These are phyloP conservation scores for Colletotrichum eremochloae DNA, from an alignment of 2,329 filamentous ascomycete genomes.

Conservation along the genomic window DNA sequence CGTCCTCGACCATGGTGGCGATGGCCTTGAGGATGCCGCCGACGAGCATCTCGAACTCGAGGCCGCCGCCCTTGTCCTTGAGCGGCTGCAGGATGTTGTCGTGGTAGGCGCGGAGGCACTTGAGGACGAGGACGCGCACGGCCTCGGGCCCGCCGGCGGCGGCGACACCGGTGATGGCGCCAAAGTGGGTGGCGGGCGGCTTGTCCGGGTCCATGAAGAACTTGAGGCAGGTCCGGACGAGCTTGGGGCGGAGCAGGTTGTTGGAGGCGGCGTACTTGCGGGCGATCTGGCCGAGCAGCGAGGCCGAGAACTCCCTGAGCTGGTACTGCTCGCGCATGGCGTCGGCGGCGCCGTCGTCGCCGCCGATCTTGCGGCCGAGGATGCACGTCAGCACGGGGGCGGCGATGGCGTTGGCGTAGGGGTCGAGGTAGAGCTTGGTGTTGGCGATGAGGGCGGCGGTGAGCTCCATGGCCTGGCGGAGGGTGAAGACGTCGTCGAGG, in stretches of 20 bases:
- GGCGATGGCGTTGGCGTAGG: conserved; percentile 75
- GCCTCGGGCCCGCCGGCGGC: conserved; percentile 78
- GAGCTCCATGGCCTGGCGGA: conserved; percentile 93
- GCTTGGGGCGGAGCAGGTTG: conserved; percentile 85
- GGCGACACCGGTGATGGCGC: conserved; percentile 84
- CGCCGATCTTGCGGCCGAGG: conserved; percentile 84
- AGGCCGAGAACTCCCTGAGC: conserved; percentile 86
- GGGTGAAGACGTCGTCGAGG: conserved; percentile 88
- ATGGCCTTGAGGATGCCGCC: conserved; percentile 69
- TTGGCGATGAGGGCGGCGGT: conserved; percentile 88
- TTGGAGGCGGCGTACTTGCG: conserved; percentile 86
- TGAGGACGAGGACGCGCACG: conserved; percentile 68
- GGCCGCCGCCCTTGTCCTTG: conserved; percentile 63
- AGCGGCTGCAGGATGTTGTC: conserved; percentile 66
- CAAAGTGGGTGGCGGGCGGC: conserved; percentile 87
- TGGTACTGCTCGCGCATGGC: conserved; percentile 76
- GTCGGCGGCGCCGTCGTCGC: conserved; percentile 64
- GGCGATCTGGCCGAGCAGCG: conserved; percentile 83
- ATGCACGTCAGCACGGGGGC: conserved; percentile 93
- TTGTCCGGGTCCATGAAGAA: conserved; percentile 90
- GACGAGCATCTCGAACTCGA: conserved; percentile 69
- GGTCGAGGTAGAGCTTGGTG: conserved; percentile 78
- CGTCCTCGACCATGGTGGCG: conserved; percentile 56
- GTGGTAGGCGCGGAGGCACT: conserved; percentile 69
- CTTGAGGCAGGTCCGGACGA: conserved; percentile 94